Evolutionary conservation across 352 stramenopile genomes (phyloP), one percentile per base, ranked within the genome.

Genomic region (Phytophthora hibernalis): DNA sequence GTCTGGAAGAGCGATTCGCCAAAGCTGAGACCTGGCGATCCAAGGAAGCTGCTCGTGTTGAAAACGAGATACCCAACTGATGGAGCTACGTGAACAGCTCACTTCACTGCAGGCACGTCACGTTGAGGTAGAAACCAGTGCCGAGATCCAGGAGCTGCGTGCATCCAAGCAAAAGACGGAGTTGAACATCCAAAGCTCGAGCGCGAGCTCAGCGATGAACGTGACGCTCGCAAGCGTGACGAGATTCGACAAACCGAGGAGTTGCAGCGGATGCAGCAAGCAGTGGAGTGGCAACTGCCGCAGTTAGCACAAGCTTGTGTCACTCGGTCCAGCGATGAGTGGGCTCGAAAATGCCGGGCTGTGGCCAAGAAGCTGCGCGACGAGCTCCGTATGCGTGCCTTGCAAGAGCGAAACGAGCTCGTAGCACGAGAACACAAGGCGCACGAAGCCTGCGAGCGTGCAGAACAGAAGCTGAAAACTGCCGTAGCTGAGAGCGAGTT

Each of bases 281-380:
- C 64, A 12, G 47, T 85, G 37, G 73, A 76, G 33, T 83, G 67
- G 68, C 79, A 88, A 28, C 59, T 88, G 6, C 79, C 79, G 0
- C 79, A 88, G 54, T 57, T 88, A 7, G 79, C 79, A 3, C 76
- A 81, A n/a, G 74, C 73, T 10, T 84, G 73, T 33, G 77, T 85
- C 44, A 72, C 67, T 8, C 60, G 77, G 33, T 71, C 73, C 16
- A 85, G 77, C 22, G 77, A 85, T 20, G 77, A 82, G 31, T 82
- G 72, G 77, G 60, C 65, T 3, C 51, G 68, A 13, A 84, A 83
- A 49, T 80, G 64, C 30, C 68, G 70, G 21, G 62, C 64, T 4
- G 68, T 80, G 5, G 61, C 67, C n/a, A 76, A 74, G 38, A 65
- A 74, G 12, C 38, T 79, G n/a, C 61, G 70, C 0, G 70, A 76